Base-by-base conservation (phyloP, 495 filamentous ascomycete genomes). In the Penicillium atrosanguineum region DNA sequence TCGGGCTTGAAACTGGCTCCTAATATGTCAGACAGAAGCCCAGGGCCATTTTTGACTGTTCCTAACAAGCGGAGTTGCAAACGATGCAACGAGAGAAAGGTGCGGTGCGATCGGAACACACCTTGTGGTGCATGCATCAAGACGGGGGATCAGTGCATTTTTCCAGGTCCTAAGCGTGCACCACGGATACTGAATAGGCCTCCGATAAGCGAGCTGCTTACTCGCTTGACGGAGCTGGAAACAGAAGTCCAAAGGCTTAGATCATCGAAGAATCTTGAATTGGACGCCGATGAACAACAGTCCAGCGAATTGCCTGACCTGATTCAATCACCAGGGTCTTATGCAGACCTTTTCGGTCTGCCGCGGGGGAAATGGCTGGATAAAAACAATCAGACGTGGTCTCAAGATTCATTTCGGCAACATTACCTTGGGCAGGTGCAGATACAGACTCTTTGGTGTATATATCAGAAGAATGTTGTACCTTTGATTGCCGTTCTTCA, bases 401-500 rank as follows among this genome's bases (percentile, higher is more conserved):
- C 37, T 7, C 15, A 39, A 6, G 16, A 14, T 39, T 37, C 34
- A 37, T 37, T 39, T 39, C 37, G 37, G n/a, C 7, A 39, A 18
- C 7, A 18, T 14, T 39, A 14, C 15, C 16, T 19, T 19, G 50
- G 54, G 12, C 51, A 28, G 6, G 29, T 28, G 11, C 58, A 85
- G 53, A 82, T 85, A 18, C 73, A 78, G 12, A 78, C 75, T 39
- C 78, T 87, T 40, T 90, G 84, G 82, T 67, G 75, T 31, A 73
- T 81, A 21, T 90, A 78, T 61, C 69, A 82, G 44, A 71, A 79
- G 41, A 86, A 87, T 46, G 82, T 87, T 8, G 81, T 87, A 43
- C 84, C 85, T 0, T 55, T 89, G 11, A 65, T 86, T 11, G 82
- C 83, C 47, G 69, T 88, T 19, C 51, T 87, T 5, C 86, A 88